Base-by-base conservation (phyloP, 805 yeast species). In the Nakazawaea laoshanensis region DNA sequence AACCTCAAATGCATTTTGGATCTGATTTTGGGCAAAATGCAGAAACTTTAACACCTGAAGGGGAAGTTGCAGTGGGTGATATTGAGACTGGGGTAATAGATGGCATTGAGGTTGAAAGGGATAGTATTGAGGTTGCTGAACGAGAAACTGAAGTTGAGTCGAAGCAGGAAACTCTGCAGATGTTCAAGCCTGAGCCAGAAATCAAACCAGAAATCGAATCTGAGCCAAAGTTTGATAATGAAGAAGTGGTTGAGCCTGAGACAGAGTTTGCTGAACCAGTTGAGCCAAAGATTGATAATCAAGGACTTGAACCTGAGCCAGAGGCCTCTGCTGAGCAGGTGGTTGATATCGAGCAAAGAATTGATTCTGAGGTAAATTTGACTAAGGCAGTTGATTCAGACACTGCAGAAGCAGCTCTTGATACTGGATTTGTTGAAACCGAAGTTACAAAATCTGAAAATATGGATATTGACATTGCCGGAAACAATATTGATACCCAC, bases 41-140 rank as follows among this genome's bases (percentile, higher is more conserved):
- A n/a, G n/a, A n/a, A n/a, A n/a, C n/a, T n/a, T n/a, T n/a, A n/a
- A n/a, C n/a, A n/a, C n/a, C n/a, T n/a, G n/a, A n/a, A n/a, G n/a
- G n/a, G 22, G 22, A 20, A 10, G 7, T 20, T 20, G 22, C 10
- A 20, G 22, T 20, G 7, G 10, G 22, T 20, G 22, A 20, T 7
- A 10, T 20, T 20, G 22, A 20, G 22, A 20, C 9, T 20, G 10
- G 22, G 22, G 22, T 10, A 20, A 20, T 10, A 24, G 10, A 13
- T 10, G 13, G 26, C 13, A 6, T 10, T 24, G 9, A 13, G 12
- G 26, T 11, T 10, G 26, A 7, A 7, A 20, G 10, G n/a, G 22
- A 20, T 7, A 10, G 10, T 7, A 10, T 10, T 20, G 28, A 26
- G n/a, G 27, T 33, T 6, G 32, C 12, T 15, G 32, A 33, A 12